These are phyloP conservation scores for Komagataea norvegica DNA, from an alignment of 1,139 yeast genomes.

Conservation along the genomic window DNA sequence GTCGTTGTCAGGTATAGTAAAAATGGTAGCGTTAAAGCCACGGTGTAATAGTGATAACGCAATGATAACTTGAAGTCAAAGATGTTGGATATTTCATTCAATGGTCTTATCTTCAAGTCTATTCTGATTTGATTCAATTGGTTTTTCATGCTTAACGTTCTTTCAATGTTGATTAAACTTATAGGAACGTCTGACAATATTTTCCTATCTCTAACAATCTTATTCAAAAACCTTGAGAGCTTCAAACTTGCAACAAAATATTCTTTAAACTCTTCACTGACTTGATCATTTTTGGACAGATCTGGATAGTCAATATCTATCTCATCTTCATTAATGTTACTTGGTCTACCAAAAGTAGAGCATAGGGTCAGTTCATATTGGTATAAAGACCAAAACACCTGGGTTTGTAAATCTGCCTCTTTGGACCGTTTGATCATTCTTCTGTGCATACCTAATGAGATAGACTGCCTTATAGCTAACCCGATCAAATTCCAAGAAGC, in stretches of 20 bases:
- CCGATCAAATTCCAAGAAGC: constrained; percentile 42
- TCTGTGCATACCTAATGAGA: constrained; percentile 41
- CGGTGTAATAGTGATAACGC: constrained; percentile 35
- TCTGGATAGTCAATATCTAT: constrained; percentile 78
- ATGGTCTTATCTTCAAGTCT: constrained; percentile 20
- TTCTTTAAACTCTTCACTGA: constrained; percentile 30
- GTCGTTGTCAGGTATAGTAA: constrained; percentile 33
- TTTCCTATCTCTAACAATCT: constrained; percentile 34
- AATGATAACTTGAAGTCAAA: constrained; percentile 37
- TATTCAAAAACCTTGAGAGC: constrained; percentile 33
- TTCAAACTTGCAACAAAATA: constrained; percentile 32
- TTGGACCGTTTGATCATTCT: constrained; percentile 19
- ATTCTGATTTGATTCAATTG: constrained; percentile 31
- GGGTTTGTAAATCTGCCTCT: constrained; percentile 18
- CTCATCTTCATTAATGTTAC: constrained; percentile 37
- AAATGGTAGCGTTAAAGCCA: constrained; percentile 37
- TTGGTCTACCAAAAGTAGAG: constrained; percentile 39
- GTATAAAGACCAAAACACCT: constrained; percentile 36
- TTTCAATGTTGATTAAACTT: constrained; percentile 33
- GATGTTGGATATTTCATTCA: constrained; percentile 28
- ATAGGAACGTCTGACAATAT: constrained; percentile 31
- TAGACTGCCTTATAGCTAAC: constrained; percentile 40
- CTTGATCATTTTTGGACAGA: constrained; percentile 41
- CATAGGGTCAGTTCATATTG: constrained; percentile 35
- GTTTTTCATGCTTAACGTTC: constrained; percentile 32